These are phyloP conservation scores for Pseudocercospora fuligena DNA, from an alignment of 2,329 filamentous ascomycete genomes.

Conservation along the genomic window DNA sequence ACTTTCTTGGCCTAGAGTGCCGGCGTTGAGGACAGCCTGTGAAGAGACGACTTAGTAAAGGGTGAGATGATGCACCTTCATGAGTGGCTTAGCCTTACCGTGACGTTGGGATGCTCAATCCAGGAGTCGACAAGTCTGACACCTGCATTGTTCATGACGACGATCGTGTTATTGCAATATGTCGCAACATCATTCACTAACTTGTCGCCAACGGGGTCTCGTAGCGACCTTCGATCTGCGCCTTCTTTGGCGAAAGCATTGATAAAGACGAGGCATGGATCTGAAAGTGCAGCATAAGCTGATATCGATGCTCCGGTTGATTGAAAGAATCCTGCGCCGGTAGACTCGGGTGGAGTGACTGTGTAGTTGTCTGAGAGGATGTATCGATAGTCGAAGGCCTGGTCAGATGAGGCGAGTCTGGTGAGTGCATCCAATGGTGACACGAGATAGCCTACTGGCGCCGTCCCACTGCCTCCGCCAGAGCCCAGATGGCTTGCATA, in stretches of 20 bases:
- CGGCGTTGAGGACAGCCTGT: conserved; percentile 74
- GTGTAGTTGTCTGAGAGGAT: conserved; percentile 5
- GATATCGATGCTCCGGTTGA: neutral
- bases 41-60: too few relatives aligned
- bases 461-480: neutral
- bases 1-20: conserved; percentile 80
- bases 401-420: neutral
- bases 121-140: conserved; percentile 77
- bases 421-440: conserved; percentile 7
- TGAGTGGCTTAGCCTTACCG: conserved; percentile 46
- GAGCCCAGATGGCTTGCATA: neutral
- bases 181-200: conserved; percentile 2
- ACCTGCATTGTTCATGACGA: conserved; percentile 85
- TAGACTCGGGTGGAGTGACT: neutral
- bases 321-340: neutral
- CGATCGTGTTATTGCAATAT: conserved; percentile 86
- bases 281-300: neutral
- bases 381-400: neutral
- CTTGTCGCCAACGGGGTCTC: neutral
- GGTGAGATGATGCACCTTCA: too few relatives aligned
- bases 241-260: conserved; percentile 4
- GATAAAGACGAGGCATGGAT: neutral
- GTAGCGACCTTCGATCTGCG: neutral
- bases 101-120: conserved; percentile 76
- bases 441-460: neutral